A percentile compares a stretch with the other conserved stretches of the same genome.
Conservation (phyloP, 108 stramenopile genomes). For the Seminavis robusta region DNA sequence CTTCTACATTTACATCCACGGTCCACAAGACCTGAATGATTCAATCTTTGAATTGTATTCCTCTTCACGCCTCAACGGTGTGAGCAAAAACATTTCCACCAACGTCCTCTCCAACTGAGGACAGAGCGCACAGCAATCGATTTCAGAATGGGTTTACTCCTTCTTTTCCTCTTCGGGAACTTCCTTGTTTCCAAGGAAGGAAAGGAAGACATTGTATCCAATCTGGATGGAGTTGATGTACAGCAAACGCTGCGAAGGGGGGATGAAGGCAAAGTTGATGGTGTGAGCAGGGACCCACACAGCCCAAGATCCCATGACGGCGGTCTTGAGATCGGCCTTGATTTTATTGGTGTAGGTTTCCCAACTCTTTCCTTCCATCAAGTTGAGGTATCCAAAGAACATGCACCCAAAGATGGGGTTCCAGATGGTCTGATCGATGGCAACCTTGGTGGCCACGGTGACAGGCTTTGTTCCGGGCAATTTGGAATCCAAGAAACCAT, state of each 20-base stretch:
- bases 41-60: too few relatives aligned
- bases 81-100: too few relatives aligned
- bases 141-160: too few relatives aligned
- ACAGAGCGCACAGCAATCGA: too few relatives aligned
- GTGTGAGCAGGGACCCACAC: slow-evolving; percentile 75
- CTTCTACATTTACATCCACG: too few relatives aligned
- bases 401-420: slow-evolving; percentile 92
- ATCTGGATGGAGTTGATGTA: slow-evolving; percentile 97
- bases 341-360: slow-evolving; percentile 85
- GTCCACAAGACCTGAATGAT: too few relatives aligned
- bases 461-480: slow-evolving; percentile 87
- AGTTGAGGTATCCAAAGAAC: slow-evolving; percentile 95
- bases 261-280: slow-evolving; percentile 94
- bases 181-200: slow-evolving; percentile 89
- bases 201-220: slow-evolving; percentile 92
- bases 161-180: slow-evolving; percentile 56
- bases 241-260: slow-evolving; percentile 86
- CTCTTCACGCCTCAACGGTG: too few relatives aligned
- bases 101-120: too few relatives aligned
- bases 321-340: slow-evolving; percentile 88
- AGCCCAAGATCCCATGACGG: slow-evolving; percentile 84
- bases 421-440: slow-evolving; percentile 93
- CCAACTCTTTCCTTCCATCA: slow-evolving; percentile 79
- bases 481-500: slow-evolving; percentile 88
- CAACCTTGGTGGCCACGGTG: slow-evolving; percentile 92